Conservation (phyloP, 2,329 filamentous ascomycete genomes). For the Arachnopeziza araneosa region DNA sequence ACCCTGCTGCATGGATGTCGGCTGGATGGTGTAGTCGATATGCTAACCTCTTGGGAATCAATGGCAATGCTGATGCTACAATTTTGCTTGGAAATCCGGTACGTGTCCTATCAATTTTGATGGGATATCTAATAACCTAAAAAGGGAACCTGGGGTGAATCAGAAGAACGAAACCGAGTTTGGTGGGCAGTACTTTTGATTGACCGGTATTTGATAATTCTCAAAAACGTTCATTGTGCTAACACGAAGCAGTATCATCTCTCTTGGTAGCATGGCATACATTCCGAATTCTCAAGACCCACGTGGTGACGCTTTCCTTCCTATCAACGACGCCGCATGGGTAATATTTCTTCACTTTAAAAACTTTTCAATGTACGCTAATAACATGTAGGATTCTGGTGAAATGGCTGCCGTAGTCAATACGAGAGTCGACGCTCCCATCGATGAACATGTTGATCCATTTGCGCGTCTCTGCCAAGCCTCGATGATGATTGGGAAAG, state of each 20-base stretch:
- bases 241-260: slow-evolving; percentile 23
- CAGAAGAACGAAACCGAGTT: slow-evolving; percentile 40
- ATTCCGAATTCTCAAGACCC: slow-evolving; percentile 29
- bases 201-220: slow-evolving; percentile 32
- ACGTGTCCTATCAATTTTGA: slow-evolving; percentile 12
- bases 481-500: slow-evolving; percentile 32
- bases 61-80: slow-evolving; percentile 31
- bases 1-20: slow-evolving; percentile 45
- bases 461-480: slow-evolving; percentile 46
- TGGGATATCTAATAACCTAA: background rate
- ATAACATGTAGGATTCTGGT: slow-evolving; percentile 32
- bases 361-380: background rate
- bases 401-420: slow-evolving; percentile 29
- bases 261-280: slow-evolving; percentile 26
- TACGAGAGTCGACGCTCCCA: slow-evolving; percentile 30
- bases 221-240: slow-evolving; percentile 1
- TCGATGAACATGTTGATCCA: slow-evolving; percentile 41
- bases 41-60: slow-evolving; percentile 40
- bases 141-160: slow-evolving; percentile 41
- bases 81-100: slow-evolving; percentile 35
- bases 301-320: slow-evolving; percentile 18
- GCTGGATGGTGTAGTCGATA: slow-evolving; percentile 41
- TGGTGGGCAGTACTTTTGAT: slow-evolving; percentile 46
- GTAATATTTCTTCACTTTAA: slow-evolving; percentile 20
- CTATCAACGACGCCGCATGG: slow-evolving; percentile 35